phyloP scores from a whole-genome alignment of 2,329 filamentous ascomycete genomes.

The Cladosporium sphaerospermum region DNA sequence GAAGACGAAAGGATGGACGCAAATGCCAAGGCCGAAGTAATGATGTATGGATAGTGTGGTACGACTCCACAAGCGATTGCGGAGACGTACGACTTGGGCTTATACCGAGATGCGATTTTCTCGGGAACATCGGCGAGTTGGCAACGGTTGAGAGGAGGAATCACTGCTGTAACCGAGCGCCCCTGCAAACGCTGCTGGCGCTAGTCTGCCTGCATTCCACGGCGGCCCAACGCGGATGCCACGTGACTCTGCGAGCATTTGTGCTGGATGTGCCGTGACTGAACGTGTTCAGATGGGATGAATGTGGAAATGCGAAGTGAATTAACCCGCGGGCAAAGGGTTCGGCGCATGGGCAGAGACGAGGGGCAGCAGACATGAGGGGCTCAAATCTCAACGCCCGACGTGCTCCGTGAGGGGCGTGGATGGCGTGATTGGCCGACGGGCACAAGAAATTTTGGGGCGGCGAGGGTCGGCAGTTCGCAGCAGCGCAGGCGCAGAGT shows the following conservation, averaged over 20 bases:
- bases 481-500: not conserved
- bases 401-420: not conserved
- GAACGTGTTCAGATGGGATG: too few relatives aligned
- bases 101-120: conserved; percentile 3
- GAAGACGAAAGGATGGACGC: too few relatives aligned
- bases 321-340: not conserved
- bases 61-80: conserved; percentile 7
- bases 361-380: not conserved
- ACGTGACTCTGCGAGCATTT: too few relatives aligned
- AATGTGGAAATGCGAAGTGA: too few relatives aligned
- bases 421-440: not conserved
- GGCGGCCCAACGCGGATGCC: not conserved
- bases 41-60: too few relatives aligned
- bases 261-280: too few relatives aligned
- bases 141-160: not conserved
- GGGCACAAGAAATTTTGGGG: not conserved
- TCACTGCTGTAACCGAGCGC: conserved; percentile 1
- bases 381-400: conserved; percentile 8
- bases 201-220: not conserved
- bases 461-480: not conserved
- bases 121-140: conserved; percentile 1
- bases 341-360: not conserved
- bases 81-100: conserved; percentile 4
- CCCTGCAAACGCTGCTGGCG: not conserved
- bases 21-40: too few relatives aligned